Base-by-base conservation (phyloP, 768 basidiomycete genomes). In the Kwoniella pini region DNA sequence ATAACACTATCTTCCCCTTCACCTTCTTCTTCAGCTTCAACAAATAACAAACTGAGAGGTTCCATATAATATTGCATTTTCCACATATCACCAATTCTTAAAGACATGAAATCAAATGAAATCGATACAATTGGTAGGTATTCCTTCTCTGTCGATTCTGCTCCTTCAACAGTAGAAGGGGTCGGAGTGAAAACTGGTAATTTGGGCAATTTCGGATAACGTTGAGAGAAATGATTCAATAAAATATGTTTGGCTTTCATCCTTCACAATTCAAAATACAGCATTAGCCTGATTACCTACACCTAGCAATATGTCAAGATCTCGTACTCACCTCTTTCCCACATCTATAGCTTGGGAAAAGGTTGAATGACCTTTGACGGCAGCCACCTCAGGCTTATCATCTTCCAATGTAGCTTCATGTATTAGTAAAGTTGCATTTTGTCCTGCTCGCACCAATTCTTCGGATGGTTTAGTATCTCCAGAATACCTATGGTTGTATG, bases 391-490 rank as follows among this genome's bases (percentile, higher is more conserved):
- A 19, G 80, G 83, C 70, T 93, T 85, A 55, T 88, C 89, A 69
- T 97, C 89, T 1, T 86, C 89, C 84, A 97, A 87, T 2, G 92
- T 92, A 0, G 94, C 90, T 76, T 98, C 95, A 70, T 98, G 95
- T 30, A 98, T 92, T 40, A 98, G 81, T 1, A 98, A 80, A 0
- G 91, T 91, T 0, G 88, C 87, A 54, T 80, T 77, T 60, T 81
- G 70, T 0, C 89, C 94, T 0, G 85, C 86, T 43, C 81, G 74
- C 22, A 87, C 84, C 3, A 98, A 81, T 26, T 81, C 81, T 11
- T 87, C 80, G 9, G 87, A 84, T 0, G 95, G 93, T 72, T 84
- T 82, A 0, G 94, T 97, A 75, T 98, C 95, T 4, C 87, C 94
- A 3, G 95, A 97, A 72, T 89, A 98, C 21, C 93, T 95, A 36